A percentile compares a stretch with the other conserved stretches of the same genome.
Conservation (phyloP, 176 grass and related monocot species). For the Sorghum bicolor region Sorghum_bicolor_NCBIv3 NC_012870.2:71450501-71451000, state of each 20-base stretch:
- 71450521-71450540: background rate
- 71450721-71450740: background rate
- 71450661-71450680: constrained; percentile 64
- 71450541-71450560: background rate
- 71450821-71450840: constrained; percentile 50
- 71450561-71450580: constrained; percentile 76
- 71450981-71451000: constrained; percentile 1
- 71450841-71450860: constrained; percentile 52
- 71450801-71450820: constrained; percentile 54
- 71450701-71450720: background rate
- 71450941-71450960: constrained; percentile 10
- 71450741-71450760: background rate
- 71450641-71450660: constrained; percentile 77
- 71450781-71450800: constrained; percentile 80
- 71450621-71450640: constrained; percentile 79
- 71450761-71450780: constrained; percentile 26
- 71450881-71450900: constrained; percentile 53
- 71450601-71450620: constrained; percentile 80
- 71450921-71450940: constrained; percentile 73
- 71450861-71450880: constrained; percentile 67
- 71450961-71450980: constrained; percentile 44
- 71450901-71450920: constrained; percentile 44
- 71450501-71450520: background rate
- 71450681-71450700: constrained; percentile 92
- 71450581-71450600: constrained; percentile 75